Percentiles rank a stretch among this genome's conserved stretches.
Evolutionary conservation across 345 rosid species (phyloP).

Genomic region (Excoecaria agallocha): DNA sequence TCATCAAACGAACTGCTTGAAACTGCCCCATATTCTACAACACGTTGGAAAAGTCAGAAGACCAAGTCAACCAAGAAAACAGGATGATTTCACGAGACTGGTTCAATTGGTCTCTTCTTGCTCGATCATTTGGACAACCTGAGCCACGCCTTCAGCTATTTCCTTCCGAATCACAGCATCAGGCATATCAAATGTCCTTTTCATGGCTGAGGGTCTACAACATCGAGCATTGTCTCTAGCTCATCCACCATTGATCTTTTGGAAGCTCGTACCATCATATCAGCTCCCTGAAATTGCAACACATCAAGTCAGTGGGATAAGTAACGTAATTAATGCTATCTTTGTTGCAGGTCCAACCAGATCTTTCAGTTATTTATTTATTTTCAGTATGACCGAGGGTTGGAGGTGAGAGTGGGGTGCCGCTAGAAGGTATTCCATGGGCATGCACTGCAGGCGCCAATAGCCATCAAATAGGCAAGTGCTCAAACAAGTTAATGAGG

Average conservation of each 20-base stretch:
- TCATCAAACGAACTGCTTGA: not conserved
- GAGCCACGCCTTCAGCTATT: constrained; percentile 78
- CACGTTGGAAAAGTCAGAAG: not conserved
- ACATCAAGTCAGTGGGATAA: not conserved
- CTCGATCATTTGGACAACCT: constrained; percentile 75
- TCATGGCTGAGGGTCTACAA: constrained; percentile 85
- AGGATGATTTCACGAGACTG: constrained; percentile 9
- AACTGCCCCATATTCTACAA: constrained; percentile 8
- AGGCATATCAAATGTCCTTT: constrained; percentile 84
- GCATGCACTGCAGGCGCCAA: not conserved
- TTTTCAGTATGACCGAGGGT: not conserved
- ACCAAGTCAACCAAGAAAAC: not conserved
- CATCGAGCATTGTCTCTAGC: constrained; percentile 89
- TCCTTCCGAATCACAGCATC: constrained; percentile 62
- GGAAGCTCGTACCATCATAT: constrained; percentile 72
- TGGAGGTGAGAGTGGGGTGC: not conserved
- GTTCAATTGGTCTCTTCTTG: constrained; percentile 40
- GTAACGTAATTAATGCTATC: not conserved
- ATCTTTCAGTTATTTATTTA: not conserved
- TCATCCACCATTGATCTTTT: constrained; percentile 88
- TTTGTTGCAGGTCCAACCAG: not conserved
- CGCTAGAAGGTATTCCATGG: not conserved
- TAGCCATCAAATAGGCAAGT: not conserved
- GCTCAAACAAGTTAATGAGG: too few species aligned
- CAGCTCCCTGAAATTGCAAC: constrained; percentile 54